Conservation (phyloP, 2,329 filamentous ascomycete species). For the Neopestalotiopsis sp. region DNA sequence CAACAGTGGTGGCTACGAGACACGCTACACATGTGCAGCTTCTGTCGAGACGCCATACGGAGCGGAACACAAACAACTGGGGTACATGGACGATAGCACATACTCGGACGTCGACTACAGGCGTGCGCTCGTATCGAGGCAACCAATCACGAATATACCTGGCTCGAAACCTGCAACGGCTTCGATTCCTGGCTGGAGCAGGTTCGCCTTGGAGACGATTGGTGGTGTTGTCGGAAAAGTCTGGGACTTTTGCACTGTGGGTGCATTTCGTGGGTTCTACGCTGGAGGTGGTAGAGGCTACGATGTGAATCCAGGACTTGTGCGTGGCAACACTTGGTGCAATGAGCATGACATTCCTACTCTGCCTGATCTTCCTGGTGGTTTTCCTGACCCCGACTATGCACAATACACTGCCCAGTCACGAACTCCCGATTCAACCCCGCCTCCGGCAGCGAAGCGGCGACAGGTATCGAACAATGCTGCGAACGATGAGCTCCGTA, state of each 20-base stretch:
- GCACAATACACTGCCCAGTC: slow-evolving; percentile 37
- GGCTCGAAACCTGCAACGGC: slow-evolving; percentile 33
- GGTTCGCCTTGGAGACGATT: slow-evolving; percentile 64
- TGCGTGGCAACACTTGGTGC: slow-evolving; percentile 27
- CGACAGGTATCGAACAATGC: slow-evolving; percentile 56
- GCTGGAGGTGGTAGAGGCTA: slow-evolving; percentile 83
- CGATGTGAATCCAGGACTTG: slow-evolving; percentile 47
- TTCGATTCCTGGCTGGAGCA: slow-evolving; percentile 53
- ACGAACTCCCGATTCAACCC: slow-evolving; percentile 45
- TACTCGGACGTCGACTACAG: slow-evolving; percentile 64
- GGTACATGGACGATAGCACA: slow-evolving; percentile 55
- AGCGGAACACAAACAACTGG: slow-evolving; percentile 32
- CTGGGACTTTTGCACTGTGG: slow-evolving; percentile 80
- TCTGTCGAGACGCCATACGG: slow-evolving; percentile 56
- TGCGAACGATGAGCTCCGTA: slow-evolving; percentile 58
- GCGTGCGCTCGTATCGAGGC: slow-evolving; percentile 55
- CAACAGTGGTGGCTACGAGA: slow-evolving; percentile 27
- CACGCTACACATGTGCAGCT: slow-evolving; percentile 56
- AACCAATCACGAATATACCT: slow-evolving; percentile 37
- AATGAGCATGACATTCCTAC: slow-evolving; percentile 36
- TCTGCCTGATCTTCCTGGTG: slow-evolving; percentile 30
- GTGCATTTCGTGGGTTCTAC: slow-evolving; percentile 82
- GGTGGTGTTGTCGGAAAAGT: slow-evolving; percentile 76
- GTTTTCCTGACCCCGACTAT: slow-evolving; percentile 39
- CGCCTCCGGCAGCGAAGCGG: slow-evolving; percentile 56